Evolutionary conservation across 805 yeast genomes (phyloP).

Genomic region (Nakazawaea wyomingensis): DNA sequence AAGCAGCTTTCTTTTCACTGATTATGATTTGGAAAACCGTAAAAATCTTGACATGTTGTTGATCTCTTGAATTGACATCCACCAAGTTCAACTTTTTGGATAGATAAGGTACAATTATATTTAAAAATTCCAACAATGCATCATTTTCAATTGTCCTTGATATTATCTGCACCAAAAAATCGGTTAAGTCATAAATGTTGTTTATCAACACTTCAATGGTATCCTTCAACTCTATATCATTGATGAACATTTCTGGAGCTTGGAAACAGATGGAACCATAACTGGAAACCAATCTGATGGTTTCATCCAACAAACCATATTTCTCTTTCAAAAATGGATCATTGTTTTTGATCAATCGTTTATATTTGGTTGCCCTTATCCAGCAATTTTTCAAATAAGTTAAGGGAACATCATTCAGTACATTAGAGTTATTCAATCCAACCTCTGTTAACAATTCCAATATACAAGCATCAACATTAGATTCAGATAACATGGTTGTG

Average conservation of each 20-base stretch:
- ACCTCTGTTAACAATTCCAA: slow-evolving; percentile 52
- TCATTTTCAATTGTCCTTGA: slow-evolving; percentile 63
- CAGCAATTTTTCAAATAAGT: slow-evolving; percentile 44
- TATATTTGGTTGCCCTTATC: slow-evolving; percentile 33
- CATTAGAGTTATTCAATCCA: slow-evolving; percentile 32
- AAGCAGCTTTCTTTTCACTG: slow-evolving; percentile 56
- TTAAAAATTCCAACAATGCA: slow-evolving; percentile 52
- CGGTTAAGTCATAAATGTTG: slow-evolving; percentile 24
- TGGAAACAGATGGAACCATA: slow-evolving; percentile 68
- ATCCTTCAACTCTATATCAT: slow-evolving; percentile 29
- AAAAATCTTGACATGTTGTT: slow-evolving; percentile 44
- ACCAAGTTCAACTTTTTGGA: slow-evolving; percentile 31
- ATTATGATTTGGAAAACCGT: slow-evolving; percentile 55
- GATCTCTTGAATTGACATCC: slow-evolving; percentile 43
- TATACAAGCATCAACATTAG: slow-evolving; percentile 43
- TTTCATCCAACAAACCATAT: slow-evolving; percentile 37
- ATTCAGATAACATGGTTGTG: slow-evolving; percentile 21
- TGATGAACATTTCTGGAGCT: slow-evolving; percentile 56
- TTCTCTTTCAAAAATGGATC: slow-evolving; percentile 34
- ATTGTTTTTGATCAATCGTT: slow-evolving; percentile 37
- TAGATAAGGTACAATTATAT: slow-evolving; percentile 43
- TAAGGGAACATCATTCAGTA: slow-evolving; percentile 28
- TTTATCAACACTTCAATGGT: slow-evolving; percentile 22
- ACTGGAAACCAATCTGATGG: slow-evolving; percentile 45
- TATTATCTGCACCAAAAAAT: slow-evolving; percentile 53